Percentiles rank a stretch among this genome's conserved stretches.
These are phyloP conservation scores for Cyberlindnera mycetangii DNA, from an alignment of 805 yeast genomes.

Conservation along the genomic window DNA sequence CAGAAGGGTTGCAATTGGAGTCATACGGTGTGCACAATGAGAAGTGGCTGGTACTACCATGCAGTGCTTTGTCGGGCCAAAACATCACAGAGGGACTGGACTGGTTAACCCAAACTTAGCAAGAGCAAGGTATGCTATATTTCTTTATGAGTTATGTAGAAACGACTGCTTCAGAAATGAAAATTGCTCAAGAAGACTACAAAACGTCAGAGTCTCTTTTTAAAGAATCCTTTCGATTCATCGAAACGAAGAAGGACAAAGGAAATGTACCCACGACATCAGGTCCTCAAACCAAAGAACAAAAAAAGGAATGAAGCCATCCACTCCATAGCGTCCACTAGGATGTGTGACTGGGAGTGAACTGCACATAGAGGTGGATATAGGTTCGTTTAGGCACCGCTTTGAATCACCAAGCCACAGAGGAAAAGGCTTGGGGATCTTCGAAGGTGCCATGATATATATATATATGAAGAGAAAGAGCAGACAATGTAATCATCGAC, in stretches of 20 bases:
- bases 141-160: too few relatives aligned
- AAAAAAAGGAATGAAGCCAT: conserved; percentile 1
- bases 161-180: too few relatives aligned
- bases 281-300: conserved; percentile 4
- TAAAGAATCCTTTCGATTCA: not conserved
- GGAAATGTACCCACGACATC: conserved; percentile 3
- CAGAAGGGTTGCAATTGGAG: conserved; percentile 12
- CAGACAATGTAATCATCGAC: not conserved
- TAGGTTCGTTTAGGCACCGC: conserved; percentile 39
- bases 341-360: conserved; percentile 8
- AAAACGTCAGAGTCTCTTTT: too few relatives aligned
- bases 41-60: conserved; percentile 16
- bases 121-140: not conserved
- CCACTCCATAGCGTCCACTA: conserved; percentile 8
- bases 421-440: conserved; percentile 36
- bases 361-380: conserved; percentile 7
- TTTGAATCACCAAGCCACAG: conserved; percentile 43
- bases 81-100: conserved; percentile 8
- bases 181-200: too few relatives aligned
- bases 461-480: not conserved
- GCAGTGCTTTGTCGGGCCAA: conserved; percentile 15
- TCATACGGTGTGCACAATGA: conserved; percentile 13
- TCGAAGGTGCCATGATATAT: conserved; percentile 40
- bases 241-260: not conserved
- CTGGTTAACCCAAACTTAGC: conserved; percentile 6